phyloP scores from a whole-genome alignment of 2,329 filamentous ascomycete species.

The Cytospora schulzeri region DNA sequence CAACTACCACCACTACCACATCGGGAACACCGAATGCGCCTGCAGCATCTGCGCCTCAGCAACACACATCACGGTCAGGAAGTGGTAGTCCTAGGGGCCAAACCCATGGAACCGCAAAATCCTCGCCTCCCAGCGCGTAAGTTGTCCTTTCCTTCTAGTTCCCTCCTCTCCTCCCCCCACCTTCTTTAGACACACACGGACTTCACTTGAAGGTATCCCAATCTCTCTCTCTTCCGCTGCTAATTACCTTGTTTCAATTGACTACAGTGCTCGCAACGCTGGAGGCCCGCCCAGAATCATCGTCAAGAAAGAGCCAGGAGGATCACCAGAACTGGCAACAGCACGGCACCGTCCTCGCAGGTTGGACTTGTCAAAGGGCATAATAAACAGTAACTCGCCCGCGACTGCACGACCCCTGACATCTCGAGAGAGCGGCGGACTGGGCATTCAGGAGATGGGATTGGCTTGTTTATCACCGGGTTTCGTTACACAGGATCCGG shows the following conservation, averaged over 20 bases:
- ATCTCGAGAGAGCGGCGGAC: conserved; percentile 66
- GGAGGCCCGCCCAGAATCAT: conserved; percentile 73
- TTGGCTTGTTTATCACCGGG: conserved; percentile 93
- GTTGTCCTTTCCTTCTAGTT: conserved; percentile 35
- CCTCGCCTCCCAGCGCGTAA: conserved; percentile 63
- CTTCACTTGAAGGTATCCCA: conserved; percentile 30
- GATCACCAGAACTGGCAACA: conserved; percentile 60
- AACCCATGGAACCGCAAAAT: conserved; percentile 47
- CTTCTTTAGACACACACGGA: conserved; percentile 15
- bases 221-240: conserved; percentile 28
- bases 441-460: conserved; percentile 89
- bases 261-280: conserved; percentile 53
- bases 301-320: conserved; percentile 91
- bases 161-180: conserved; percentile 13
- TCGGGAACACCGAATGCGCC: conserved; percentile 47
- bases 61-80: conserved; percentile 45
- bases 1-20: conserved; percentile 35
- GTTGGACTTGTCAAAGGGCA: conserved; percentile 74
- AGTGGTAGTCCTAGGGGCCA: conserved; percentile 57
- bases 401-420: conserved; percentile 74
- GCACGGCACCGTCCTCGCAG: conserved; percentile 75
- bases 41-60: conserved; percentile 31
- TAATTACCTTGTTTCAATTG: conserved; percentile 22
- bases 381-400: conserved; percentile 50
- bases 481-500: conserved; percentile 94